Percentiles rank a stretch among this genome's conserved stretches.
Evolutionary conservation across 2,329 filamentous ascomycete species (phyloP).

Genomic region (Cladosporium sp.): DNA sequence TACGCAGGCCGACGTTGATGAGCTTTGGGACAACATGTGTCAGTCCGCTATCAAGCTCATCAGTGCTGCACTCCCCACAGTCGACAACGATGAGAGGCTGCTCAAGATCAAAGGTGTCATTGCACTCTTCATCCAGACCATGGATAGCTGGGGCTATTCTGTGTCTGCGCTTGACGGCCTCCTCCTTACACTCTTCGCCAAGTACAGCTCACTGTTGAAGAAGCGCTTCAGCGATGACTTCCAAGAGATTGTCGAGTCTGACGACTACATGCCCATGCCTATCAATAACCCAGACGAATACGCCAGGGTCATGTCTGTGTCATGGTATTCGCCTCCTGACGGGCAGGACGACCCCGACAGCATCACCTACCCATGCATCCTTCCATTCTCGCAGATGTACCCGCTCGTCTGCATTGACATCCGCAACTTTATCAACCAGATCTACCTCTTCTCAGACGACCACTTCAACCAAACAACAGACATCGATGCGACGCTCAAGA

Average conservation of each 20-base stretch:
- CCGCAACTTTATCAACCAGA: slow-evolving; percentile 94
- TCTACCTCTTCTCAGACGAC: slow-evolving; percentile 96
- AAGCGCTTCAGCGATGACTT: slow-evolving; percentile 93
- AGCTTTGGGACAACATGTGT: slow-evolving; percentile 98
- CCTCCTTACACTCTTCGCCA: slow-evolving; percentile 85
- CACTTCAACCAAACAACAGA: slow-evolving; percentile 88
- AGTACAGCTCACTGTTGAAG: slow-evolving; percentile 90
- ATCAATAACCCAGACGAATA: slow-evolving; percentile 90
- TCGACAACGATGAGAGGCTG: slow-evolving; percentile 85
- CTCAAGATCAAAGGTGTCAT: slow-evolving; percentile 94
- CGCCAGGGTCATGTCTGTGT: slow-evolving; percentile 92
- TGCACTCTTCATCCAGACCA: slow-evolving; percentile 93
- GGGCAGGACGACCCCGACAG: slow-evolving; percentile 66
- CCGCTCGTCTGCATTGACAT: slow-evolving; percentile 98
- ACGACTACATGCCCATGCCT: slow-evolving; percentile 99
- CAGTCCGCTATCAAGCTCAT: slow-evolving; percentile 81
- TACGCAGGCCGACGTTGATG: slow-evolving; percentile 86
- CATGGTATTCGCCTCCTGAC: slow-evolving; percentile 79
- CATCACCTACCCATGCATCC: slow-evolving; percentile 81
- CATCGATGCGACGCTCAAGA: slow-evolving; percentile 87
- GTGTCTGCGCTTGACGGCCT: slow-evolving; percentile 80
- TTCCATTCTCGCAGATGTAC: slow-evolving; percentile 99
- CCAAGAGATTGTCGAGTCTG: slow-evolving; percentile 83
- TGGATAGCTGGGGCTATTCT: slow-evolving; percentile 94
- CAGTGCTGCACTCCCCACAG: slow-evolving; percentile 70